Evolutionary conservation across 2,329 filamentous ascomycete species (phyloP), one percentile per base, ranked within the genome.

Genomic region (Plectosphaerella plurivora): DNA sequence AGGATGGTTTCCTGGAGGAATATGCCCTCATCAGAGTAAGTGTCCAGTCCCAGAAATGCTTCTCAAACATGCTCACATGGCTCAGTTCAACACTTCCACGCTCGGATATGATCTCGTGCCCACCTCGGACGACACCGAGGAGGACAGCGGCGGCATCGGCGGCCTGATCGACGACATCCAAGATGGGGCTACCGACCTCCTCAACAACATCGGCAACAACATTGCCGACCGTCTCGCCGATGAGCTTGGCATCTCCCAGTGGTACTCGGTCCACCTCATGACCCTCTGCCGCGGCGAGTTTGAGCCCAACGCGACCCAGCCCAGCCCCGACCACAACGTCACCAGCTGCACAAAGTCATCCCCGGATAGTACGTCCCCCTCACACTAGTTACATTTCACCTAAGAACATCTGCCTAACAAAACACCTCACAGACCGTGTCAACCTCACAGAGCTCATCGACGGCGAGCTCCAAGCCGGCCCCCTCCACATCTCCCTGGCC

Each of bases 211-310:
- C 35, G 64, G 66, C 5, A 68, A 71, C 51, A 65, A 72, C 8
- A 55, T 73, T 39, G 70, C 70, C 37, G 74, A 72, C 52, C 58
- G 72, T 50, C 49, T 77, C 45, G 65, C 69, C 47, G 65, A 69
- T 12, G 65, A 68, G n/a, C 63, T 79, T 25, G 75, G 76, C 22
- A 71, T 79, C 51, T 69, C 71, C 1, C 67, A 79, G 54, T 79
- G 76, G 76, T 79, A 79, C 58, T 78, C 75, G 15, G 55, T 79
- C 28, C 76, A 79, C 56, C 57, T 79, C 58, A 73, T 76, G 73
- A 68, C 69, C 39, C 62, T 67, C 4, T 79, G 76, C 61, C 65
- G 77, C 59, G 76, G 76, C 46, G 57, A 68, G 57, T 79, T 70
- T 56, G 65, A 67, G 41, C 73, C 74, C 28, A 75, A 77, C 50